Evolutionary conservation across 1,284 basidiomycete genomes (phyloP).

Genomic region (Trichosporon sp.): DNA sequence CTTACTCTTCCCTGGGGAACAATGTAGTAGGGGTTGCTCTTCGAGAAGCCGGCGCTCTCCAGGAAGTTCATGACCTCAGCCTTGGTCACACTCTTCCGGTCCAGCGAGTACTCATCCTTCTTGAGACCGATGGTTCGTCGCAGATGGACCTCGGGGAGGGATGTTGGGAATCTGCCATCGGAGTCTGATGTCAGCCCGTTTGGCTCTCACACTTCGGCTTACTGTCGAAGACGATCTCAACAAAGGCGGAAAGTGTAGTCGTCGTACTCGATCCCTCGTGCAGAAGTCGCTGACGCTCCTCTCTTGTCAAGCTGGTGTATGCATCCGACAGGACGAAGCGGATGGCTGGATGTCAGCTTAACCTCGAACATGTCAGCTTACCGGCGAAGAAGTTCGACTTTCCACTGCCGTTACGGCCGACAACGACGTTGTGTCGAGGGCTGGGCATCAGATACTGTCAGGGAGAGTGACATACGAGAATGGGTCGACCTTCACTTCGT

Average conservation of each 20-base stretch:
- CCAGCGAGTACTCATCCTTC: constrained; percentile 97
- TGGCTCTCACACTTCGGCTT: constrained; percentile 10
- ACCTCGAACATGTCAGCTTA: constrained; percentile 29
- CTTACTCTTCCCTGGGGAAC: constrained; percentile 92
- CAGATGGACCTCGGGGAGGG: constrained; percentile 74
- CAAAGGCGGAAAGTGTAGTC: constrained; percentile 87
- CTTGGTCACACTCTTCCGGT: constrained; percentile 85
- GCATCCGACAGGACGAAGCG: constrained; percentile 96
- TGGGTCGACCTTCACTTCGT: constrained; percentile 51
- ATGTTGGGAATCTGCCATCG: constrained; percentile 85
- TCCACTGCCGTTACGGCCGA: constrained; percentile 89
- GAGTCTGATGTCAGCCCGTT: constrained; percentile 29
- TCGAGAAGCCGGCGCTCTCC: constrained; percentile 93
- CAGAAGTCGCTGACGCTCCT: constrained; percentile 84
- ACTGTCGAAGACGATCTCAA: constrained; percentile 79
- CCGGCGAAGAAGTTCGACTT: constrained; percentile 97
- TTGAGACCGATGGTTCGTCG: constrained; percentile 93
- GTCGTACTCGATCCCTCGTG: constrained; percentile 88
- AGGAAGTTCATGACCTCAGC: constrained; percentile 95
- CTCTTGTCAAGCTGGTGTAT: constrained; percentile 88
- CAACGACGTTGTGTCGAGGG: constrained; percentile 85
- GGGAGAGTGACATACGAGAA: neutral
- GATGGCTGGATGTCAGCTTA: constrained; percentile 58
- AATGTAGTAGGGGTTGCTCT: constrained; percentile 97
- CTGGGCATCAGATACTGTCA: constrained; percentile 49